Evolutionary conservation across 2,329 filamentous ascomycete species (phyloP), one percentile per base, ranked within the genome.

Genomic region (Phoma sp.): DNA sequence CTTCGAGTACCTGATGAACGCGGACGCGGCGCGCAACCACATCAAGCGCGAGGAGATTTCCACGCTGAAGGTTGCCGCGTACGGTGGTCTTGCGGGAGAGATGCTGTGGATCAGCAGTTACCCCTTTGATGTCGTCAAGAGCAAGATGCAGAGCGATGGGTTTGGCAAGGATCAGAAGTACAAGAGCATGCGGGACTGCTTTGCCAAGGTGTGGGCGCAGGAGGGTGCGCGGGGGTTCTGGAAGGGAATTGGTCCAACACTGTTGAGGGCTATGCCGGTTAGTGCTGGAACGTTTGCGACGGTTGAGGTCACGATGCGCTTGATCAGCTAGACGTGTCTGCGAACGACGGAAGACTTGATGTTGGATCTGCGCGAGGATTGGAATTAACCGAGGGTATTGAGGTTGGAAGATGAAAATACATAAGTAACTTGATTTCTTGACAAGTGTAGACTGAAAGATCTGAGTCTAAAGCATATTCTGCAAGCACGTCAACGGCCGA

Each of bases 141-240:
- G 92, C 79, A 98, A 96, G 85, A 97, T 98, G 94, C 95, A 99
- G 84, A 96, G 89, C 55, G 95, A 99, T 78, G 93, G 91, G 0
- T 95, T 97, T 73, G 92, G 91, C 2, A 76, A 75, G 43, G 79
- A 84, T 60, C 87, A 88, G 80, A 84, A 83, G 73, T 99, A 90
- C 78, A 85, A 80, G 74, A 88, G 81, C 51, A 97, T 97, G 94
- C 85, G 88, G 46, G 90, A 96, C 77, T 96, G 91, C 80, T 96
- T 98, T 77, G 84, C 82, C 55, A 87, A 96, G 82, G 96, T 89
- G 2, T 96, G 85, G 81, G 84, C 83, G 57, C 81, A 78, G 6
- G 92, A 96, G 77, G 95, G 95, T 0, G 70, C 87, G 65, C 80
- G 85, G 37, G 95, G 93, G 0, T 98, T 99, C 81, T 98, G 93